Base-by-base conservation (phyloP, 345 rosid species). In the Linum trigynum region DNA sequence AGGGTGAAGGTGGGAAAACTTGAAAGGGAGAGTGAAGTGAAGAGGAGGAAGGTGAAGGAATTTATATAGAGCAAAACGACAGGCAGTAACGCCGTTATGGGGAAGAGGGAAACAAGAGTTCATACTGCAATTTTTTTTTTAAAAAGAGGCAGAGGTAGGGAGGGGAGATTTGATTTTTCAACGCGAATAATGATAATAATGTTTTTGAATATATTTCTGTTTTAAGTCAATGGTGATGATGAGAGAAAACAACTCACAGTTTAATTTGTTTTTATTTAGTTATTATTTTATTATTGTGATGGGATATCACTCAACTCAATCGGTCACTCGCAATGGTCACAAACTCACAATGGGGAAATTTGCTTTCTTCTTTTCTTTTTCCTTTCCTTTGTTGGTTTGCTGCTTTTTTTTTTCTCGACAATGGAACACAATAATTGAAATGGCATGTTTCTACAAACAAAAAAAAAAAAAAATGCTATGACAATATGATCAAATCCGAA, bases 71-170 rank as follows among this genome's bases (percentile, higher is more conserved):
- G 81, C 62, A 63, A 7, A 76, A 76, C 67, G 83, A 81, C 75
- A 74, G 71, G 72, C 8, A 3, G 63, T 76, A 71, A 80, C 85
- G 85, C 70, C 86, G 88, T 86, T 80, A 78, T 43, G 39, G 7
- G 53, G 74, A 50, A 38, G 60, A 69, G 61, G 63, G 61, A 45
- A 39, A 48, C 9, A 9, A 48, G 14, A 45, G 8, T 45, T 7
- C 9, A 3, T 43, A 43, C 11, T 0, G 12, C 50, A 7, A 43
- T 2, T 43, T 43, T 43, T 45, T 45, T 45, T 45, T 45, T 1
- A 61, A 51, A 10, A 37, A 36, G 32, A 62, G 57, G 57, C 59
- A 51, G 60, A 70, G 14, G 38, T 2, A 62, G 57, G 57, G 58
- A 51, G 60, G 68, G 14, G 38, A 2, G 37, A 9, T 7, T 63